Percentiles rank a stretch among this genome's conserved stretches.
Evolutionary conservation across 352 stramenopile species (phyloP).

Genomic region (Pythium rhizo-oryzae): DNA sequence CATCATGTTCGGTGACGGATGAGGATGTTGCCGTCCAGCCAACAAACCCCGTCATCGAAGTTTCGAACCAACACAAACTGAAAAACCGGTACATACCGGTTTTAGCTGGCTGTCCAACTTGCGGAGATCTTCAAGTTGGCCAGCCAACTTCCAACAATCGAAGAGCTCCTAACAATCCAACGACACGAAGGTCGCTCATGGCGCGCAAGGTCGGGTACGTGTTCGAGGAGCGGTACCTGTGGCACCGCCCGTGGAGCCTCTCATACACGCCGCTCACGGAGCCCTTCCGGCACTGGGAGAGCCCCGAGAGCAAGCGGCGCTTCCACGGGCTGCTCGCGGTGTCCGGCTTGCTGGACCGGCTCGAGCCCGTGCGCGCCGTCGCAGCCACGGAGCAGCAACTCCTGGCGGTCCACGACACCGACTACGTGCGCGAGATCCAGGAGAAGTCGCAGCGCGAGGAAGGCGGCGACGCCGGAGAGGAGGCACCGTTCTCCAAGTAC

Average conservation of each 20-base stretch:
- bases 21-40: constrained; percentile 19
- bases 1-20: constrained; percentile 21
- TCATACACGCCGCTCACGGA: constrained; percentile 55
- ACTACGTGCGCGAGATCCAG: constrained; percentile 60
- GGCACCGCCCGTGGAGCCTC: constrained; percentile 64
- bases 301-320: constrained; percentile 77
- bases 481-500: constrained; percentile 72
- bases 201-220: constrained; percentile 63
- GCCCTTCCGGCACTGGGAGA: constrained; percentile 80
- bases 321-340: constrained; percentile 80
- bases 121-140: constrained; percentile 5
- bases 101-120: not conserved
- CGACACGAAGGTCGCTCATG: not conserved
- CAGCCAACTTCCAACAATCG: constrained; percentile 4
- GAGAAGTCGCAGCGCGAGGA: constrained; percentile 51
- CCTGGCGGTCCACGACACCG: constrained; percentile 52
- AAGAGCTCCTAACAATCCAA: constrained; percentile 8
- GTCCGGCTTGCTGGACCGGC: constrained; percentile 59
- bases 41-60: constrained; percentile 8
- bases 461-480: constrained; percentile 71
- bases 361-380: constrained; percentile 38
- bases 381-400: constrained; percentile 52
- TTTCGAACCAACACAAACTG: not conserved
- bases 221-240: constrained; percentile 82
- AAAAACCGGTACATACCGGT: constrained; percentile 14